Evolutionary conservation across 2,329 filamentous ascomycete species (phyloP).

Genomic region (Fusarium gaditjirri): DNA sequence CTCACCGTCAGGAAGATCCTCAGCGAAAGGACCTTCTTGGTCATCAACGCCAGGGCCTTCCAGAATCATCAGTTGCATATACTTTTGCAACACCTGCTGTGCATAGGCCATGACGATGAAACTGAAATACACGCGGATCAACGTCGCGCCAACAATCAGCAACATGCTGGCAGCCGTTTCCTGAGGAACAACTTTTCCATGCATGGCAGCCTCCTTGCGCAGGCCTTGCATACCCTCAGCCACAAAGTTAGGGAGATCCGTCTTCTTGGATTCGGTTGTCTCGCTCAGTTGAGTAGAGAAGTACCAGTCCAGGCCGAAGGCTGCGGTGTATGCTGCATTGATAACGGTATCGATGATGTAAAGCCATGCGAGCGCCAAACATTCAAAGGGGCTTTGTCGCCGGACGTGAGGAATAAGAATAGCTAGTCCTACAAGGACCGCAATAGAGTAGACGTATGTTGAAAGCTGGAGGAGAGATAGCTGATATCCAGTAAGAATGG

Average conservation of each 20-base stretch:
- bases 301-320: slow-evolving; percentile 89
- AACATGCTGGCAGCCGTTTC: slow-evolving; percentile 79
- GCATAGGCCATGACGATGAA: slow-evolving; percentile 87
- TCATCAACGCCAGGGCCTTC: slow-evolving; percentile 59
- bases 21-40: slow-evolving; percentile 74
- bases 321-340: slow-evolving; percentile 83
- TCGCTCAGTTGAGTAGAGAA: slow-evolving; percentile 68
- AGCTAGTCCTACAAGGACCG: slow-evolving; percentile 73
- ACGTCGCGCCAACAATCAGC: slow-evolving; percentile 78
- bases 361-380: slow-evolving; percentile 83
- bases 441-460: slow-evolving; percentile 89
- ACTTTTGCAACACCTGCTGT: slow-evolving; percentile 77
- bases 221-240: slow-evolving; percentile 49
- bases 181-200: slow-evolving; percentile 57
- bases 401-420: slow-evolving; percentile 84
- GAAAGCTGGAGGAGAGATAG: slow-evolving; percentile 86
- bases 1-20: slow-evolving; percentile 75
- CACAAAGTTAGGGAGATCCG: slow-evolving; percentile 44
- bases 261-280: slow-evolving; percentile 40
- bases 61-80: slow-evolving; percentile 61
- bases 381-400: slow-evolving; percentile 80
- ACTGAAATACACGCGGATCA: slow-evolving; percentile 83
- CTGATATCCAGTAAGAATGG: slow-evolving; percentile 85
- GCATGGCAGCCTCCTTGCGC: slow-evolving; percentile 48
- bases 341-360: slow-evolving; percentile 85